Conservation (phyloP, 2,329 filamentous ascomycete species). For the Colletotrichum tamarilloi region DNA sequence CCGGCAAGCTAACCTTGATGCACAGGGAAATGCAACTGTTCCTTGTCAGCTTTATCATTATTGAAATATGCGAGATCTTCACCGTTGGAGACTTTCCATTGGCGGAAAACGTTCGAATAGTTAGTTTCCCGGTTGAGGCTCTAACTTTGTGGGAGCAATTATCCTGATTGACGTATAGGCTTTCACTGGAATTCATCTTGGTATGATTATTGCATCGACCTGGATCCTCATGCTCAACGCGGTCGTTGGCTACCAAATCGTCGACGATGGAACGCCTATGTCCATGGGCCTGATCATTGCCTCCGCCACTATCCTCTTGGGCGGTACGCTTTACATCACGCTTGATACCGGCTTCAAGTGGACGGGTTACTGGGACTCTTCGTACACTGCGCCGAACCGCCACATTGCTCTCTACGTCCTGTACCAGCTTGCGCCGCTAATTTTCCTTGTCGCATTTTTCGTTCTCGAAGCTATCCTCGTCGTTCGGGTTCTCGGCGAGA, state of each 20-base stretch:
- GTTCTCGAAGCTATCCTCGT: conserved; percentile 87
- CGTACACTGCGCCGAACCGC: conserved; percentile 68
- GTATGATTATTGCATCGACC: conserved; percentile 85
- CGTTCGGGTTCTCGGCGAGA: conserved; percentile 85
- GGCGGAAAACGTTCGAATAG: conserved; percentile 75
- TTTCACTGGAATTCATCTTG: conserved; percentile 91
- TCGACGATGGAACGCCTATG: conserved; percentile 91
- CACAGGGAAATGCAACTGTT: conserved; percentile 96
- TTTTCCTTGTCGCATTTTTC: conserved; percentile 91
- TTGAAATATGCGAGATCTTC: conserved; percentile 96
- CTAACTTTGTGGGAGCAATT: background rate
- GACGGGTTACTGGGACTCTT: conserved; percentile 81
- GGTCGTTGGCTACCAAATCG: conserved; percentile 89
- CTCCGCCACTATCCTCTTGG: conserved; percentile 79
- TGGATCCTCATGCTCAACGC: conserved; percentile 96
- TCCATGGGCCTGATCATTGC: conserved; percentile 80
- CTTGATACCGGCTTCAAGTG: conserved; percentile 91
- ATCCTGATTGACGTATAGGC: conserved; percentile 60
- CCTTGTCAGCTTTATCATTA: conserved; percentile 84
- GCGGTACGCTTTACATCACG: conserved; percentile 95
- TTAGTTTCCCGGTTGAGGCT: conserved; percentile 54
- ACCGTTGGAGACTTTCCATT: conserved; percentile 91
- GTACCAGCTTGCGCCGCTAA: conserved; percentile 88
- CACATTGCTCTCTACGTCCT: conserved; percentile 92
- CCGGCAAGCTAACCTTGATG: conserved; percentile 39